Evolutionary conservation across 805 yeast genomes (phyloP), one percentile per base, ranked within the genome.

Genomic region (Candida tallmaniae): DNA sequence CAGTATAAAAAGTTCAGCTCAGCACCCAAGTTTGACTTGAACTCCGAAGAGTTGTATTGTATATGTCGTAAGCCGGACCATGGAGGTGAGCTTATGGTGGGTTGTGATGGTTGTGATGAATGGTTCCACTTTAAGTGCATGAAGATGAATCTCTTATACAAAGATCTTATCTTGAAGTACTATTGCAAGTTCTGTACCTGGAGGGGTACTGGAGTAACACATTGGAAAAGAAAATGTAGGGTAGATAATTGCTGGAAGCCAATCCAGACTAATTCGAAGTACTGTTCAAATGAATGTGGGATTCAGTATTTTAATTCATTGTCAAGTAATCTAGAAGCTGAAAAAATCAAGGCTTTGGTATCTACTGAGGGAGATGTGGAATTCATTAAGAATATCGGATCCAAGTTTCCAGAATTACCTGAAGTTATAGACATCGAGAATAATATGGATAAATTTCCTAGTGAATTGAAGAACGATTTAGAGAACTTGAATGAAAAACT

Each of bases 81-180:
- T 39, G 93, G 89, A 2, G 70, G 69, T 2, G 80, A 76, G 38
- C 61, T 88, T 52, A 89, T 89, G 97, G 83, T 89, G n/a, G 86
- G 83, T 0, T 88, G 97, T 54, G 96, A 88, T 53, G 89, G 86
- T 5, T 89, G 97, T 58, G 96, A 87, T 50, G 96, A 86, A 39
- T 89, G 97, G 97, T 89, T 72, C 52, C 97, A 89, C 58, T 85
- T 88, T 56, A 63, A 61, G 29, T 89, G 97, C 53, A 74, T 88
- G 70, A 70, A 69, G 34, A 52, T 87, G 23, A 68, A 78, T 33
- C 54, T 52, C 6, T 58, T 64, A 35, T 72, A 70, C 48, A 68
- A 74, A 38, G 65, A 70, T 25, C 61, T 87, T 32, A 78, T 87
- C 8, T 67, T 73, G 30, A 71, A 73, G 35, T 88, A 73, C 50